phyloP scores from a whole-genome alignment of 2,329 filamentous ascomycete genomes.

The Verticillium klebahnii region DNA sequence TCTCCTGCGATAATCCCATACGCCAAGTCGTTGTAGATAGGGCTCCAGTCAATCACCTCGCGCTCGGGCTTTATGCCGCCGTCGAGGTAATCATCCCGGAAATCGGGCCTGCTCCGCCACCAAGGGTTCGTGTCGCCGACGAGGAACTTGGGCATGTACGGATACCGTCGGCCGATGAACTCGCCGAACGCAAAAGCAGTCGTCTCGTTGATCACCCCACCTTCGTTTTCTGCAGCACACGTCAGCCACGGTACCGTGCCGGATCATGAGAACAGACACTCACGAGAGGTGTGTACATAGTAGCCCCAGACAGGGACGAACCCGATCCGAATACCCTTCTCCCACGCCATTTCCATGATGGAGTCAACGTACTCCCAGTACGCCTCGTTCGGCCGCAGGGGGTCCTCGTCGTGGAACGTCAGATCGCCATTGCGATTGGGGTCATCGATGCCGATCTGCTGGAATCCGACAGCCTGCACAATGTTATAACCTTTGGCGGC shows the following conservation, averaged over 20 bases:
- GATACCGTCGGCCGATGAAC: slow-evolving; percentile 17
- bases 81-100: slow-evolving; percentile 13
- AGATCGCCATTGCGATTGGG: slow-evolving; percentile 9
- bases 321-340: slow-evolving; percentile 10
- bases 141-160: slow-evolving; percentile 17
- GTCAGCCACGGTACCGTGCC: background rate
- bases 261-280: background rate
- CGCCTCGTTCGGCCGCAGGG: slow-evolving; percentile 8
- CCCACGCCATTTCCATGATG: slow-evolving; percentile 11
- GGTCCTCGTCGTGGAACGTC: slow-evolving; percentile 8
- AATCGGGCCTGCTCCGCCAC: slow-evolving; percentile 15
- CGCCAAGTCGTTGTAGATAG: slow-evolving; percentile 15
- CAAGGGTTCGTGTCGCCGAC: slow-evolving; percentile 17
- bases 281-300: slow-evolving; percentile 1
- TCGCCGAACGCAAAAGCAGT: slow-evolving; percentile 13
- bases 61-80: slow-evolving; percentile 13
- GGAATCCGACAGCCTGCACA: slow-evolving; percentile 13
- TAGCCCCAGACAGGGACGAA: slow-evolving; percentile 11
- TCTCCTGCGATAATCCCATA: slow-evolving; percentile 14
- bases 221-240: background rate
- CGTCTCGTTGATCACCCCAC: slow-evolving; percentile 11
- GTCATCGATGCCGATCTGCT: slow-evolving; percentile 3
- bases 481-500: slow-evolving; percentile 2
- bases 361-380: slow-evolving; percentile 8
- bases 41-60: slow-evolving; percentile 9